Conservation (phyloP, 2,329 filamentous ascomycete genomes). For the Myriosclerotinia scirpicola region DNA sequence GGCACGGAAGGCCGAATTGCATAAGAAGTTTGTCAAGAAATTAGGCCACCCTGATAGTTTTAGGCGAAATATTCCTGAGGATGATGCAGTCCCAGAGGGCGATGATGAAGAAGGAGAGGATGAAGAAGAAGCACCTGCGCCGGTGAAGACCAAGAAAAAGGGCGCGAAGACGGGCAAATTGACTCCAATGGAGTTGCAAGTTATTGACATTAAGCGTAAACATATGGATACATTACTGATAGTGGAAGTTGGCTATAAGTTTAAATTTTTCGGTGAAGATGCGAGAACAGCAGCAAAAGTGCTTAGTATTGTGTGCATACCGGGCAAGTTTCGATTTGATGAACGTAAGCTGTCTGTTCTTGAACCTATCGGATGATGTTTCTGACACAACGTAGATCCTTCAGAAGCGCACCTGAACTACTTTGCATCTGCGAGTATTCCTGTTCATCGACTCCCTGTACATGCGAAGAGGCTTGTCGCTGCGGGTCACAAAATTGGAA, state of each 20-base stretch:
- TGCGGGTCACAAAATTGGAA: conserved; percentile 92
- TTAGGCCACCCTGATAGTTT: conserved; percentile 84
- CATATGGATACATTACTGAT: conserved; percentile 88
- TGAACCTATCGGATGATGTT: conserved; percentile 12
- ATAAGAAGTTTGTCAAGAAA: conserved; percentile 85
- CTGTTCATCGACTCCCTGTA: conserved; percentile 85
- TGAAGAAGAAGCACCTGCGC: conserved; percentile 51
- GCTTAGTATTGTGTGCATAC: conserved; percentile 93
- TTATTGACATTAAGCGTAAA: conserved; percentile 89
- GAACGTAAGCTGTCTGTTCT: conserved; percentile 59
- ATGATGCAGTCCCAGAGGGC: conserved; percentile 47
- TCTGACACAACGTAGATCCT: conserved; percentile 53
- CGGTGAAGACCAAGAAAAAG: conserved; percentile 64
- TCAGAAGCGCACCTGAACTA: conserved; percentile 90
- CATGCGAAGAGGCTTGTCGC: conserved; percentile 91
- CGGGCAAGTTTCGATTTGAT: conserved; percentile 91
- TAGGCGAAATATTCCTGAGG: conserved; percentile 54
- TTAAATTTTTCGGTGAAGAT: conserved; percentile 95
- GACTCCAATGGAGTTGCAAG: conserved; percentile 91
- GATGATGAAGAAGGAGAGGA: conserved; percentile 59
- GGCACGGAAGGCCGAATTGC: conserved; percentile 68
- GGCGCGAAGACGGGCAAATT: conserved; percentile 72
- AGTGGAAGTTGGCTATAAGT: conserved; percentile 97
- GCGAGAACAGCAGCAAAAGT: conserved; percentile 85
- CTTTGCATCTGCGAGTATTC: conserved; percentile 95